These are phyloP conservation scores for Ophidiomyces ophidiicola DNA, from an alignment of 2,329 filamentous ascomycete species.

Conservation along the genomic window DNA sequence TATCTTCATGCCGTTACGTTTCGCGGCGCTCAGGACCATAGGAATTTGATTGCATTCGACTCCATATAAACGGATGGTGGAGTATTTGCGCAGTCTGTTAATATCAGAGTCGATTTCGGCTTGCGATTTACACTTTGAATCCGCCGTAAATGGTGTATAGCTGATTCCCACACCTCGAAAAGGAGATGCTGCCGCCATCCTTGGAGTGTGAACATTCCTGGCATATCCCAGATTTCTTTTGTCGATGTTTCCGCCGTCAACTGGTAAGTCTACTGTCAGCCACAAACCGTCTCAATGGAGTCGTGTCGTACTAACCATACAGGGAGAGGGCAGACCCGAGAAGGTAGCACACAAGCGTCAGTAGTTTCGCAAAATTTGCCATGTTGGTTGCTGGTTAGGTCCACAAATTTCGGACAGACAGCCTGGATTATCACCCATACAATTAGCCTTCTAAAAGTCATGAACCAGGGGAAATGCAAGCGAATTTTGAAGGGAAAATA, in stretches of 20 bases:
- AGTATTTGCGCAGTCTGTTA: slow-evolving; percentile 44
- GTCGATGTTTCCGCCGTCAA: too few relatives aligned
- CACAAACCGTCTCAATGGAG: not conserved
- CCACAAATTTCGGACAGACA: not conserved
- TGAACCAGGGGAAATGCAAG: too few relatives aligned
- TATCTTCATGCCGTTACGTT: slow-evolving; percentile 53
- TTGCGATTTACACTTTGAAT: slow-evolving; percentile 54
- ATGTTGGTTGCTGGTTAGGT: not conserved
- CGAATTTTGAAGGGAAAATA: too few relatives aligned
- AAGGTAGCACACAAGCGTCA: not conserved
- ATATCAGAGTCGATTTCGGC: slow-evolving; percentile 55
- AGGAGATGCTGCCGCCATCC: slow-evolving; percentile 1
- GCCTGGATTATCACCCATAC: too few relatives aligned
- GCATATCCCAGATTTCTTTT: too few relatives aligned
- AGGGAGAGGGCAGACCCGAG: not conserved
- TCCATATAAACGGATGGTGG: slow-evolving; percentile 63
- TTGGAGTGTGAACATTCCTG: too few relatives aligned
- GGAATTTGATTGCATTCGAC: slow-evolving; percentile 63
- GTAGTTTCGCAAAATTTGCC: not conserved
- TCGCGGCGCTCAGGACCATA: slow-evolving; percentile 50
- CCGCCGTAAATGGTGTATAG: slow-evolving; percentile 47
- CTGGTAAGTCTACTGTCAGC: slow-evolving; percentile 4
- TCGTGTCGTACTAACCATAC: not conserved
- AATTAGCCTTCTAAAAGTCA: too few relatives aligned
- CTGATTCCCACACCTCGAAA: slow-evolving; percentile 37